These are phyloP conservation scores for Aspergillus transmontanensis DNA, from an alignment of 2,329 filamentous ascomycete genomes.

Conservation along the genomic window DNA sequence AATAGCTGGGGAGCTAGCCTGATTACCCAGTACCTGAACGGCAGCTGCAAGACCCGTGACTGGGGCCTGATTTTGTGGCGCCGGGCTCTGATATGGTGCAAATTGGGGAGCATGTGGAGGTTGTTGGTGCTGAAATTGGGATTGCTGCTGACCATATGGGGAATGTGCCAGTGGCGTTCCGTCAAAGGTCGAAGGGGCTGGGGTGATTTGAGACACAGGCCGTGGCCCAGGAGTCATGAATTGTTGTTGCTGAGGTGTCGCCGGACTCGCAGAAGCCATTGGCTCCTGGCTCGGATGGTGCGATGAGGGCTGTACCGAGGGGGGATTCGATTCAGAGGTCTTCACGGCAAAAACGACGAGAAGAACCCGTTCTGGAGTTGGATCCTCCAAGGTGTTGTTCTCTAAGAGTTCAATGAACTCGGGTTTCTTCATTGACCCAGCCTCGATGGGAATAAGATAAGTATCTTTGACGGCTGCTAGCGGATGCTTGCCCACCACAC, in stretches of 20 bases:
- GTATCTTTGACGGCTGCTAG: conserved; percentile 80
- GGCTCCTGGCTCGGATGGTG: conserved; percentile 41
- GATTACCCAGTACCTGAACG: conserved; percentile 63
- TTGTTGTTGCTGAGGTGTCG: conserved; percentile 34
- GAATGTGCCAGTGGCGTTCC: conserved; percentile 18
- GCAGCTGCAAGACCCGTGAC: conserved; percentile 59
- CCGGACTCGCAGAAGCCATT: conserved; percentile 34
- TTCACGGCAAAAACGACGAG: conserved; percentile 84
- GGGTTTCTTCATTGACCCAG: conserved; percentile 68
- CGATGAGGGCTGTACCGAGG: conserved; percentile 45
- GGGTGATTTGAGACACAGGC: conserved; percentile 22
- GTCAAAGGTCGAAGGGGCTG: conserved; percentile 25
- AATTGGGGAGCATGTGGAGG: conserved; percentile 25
- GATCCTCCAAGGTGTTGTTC: conserved; percentile 75
- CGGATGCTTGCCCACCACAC: conserved; percentile 78
- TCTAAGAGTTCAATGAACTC: conserved; percentile 89
- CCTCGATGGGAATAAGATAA: conserved; percentile 83
- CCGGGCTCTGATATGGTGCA: conserved; percentile 23
- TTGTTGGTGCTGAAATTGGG: conserved; percentile 17
- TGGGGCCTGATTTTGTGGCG: conserved; percentile 20
- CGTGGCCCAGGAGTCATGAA: conserved; percentile 26
- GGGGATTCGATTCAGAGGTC: conserved; percentile 51
- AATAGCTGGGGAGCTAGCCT: conserved; percentile 66
- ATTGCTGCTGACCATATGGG: conserved; percentile 23
- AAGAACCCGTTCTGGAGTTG: conserved; percentile 73